phyloP scores from a whole-genome alignment of 306 rosid species.

The Dryas drummondii region DNA sequence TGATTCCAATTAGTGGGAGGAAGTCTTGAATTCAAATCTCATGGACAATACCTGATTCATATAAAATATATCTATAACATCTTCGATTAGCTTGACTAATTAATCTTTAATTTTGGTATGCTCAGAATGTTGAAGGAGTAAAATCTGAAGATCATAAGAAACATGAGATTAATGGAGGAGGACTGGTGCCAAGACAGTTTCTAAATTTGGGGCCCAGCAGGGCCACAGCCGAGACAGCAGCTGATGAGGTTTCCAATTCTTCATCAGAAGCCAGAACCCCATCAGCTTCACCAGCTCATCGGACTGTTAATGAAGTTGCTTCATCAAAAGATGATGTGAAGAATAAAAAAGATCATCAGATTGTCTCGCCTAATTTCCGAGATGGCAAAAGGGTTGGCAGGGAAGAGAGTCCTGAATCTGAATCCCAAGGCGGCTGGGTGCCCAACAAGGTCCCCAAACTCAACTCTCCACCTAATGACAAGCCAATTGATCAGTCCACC shows the following conservation, averaged over 20 bases:
- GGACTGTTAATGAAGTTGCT: conserved; percentile 17
- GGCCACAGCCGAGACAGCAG: conserved; percentile 34
- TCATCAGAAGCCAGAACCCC: conserved; percentile 78
- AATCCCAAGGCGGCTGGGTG: conserved; percentile 63
- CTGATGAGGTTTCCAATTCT: conserved; percentile 52
- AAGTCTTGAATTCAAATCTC: too few species aligned
- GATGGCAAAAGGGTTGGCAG: conserved; percentile 48
- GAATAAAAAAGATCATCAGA: conserved; percentile 27
- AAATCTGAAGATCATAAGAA: conserved; percentile 43
- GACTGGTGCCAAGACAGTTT: conserved; percentile 55
- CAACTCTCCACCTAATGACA: conserved; percentile 23
- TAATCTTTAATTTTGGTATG: background rate
- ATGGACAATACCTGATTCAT: too few species aligned
- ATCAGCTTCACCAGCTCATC: conserved; percentile 52
- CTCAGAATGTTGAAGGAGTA: conserved; percentile 40
- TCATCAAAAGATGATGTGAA: background rate
- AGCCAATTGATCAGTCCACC: conserved; percentile 50
- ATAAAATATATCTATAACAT: too few species aligned
- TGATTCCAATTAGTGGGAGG: too few species aligned
- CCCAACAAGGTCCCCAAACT: conserved; percentile 57
- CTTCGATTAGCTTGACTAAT: too few species aligned
- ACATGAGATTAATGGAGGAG: conserved; percentile 36
- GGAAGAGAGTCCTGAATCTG: conserved; percentile 81
- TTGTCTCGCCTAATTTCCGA: conserved; percentile 3
- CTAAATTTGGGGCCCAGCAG: conserved; percentile 57